phyloP scores from a whole-genome alignment of 2,329 filamentous ascomycete genomes.

The Ophiocordyceps australis region DNA sequence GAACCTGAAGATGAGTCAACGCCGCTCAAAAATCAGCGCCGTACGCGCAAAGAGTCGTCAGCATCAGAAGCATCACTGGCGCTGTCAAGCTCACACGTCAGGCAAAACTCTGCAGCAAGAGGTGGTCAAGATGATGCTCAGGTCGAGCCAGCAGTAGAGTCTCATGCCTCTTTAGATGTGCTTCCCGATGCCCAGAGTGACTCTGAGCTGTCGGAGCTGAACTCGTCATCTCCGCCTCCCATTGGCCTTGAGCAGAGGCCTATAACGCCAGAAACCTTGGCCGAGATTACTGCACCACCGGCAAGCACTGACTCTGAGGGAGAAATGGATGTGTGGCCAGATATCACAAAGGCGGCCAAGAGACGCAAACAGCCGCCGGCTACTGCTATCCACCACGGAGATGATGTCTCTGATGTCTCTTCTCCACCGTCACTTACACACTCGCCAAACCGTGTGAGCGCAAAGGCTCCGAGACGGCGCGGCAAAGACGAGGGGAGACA shows the following conservation, averaged over 20 bases:
- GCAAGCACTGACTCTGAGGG: constrained; percentile 31
- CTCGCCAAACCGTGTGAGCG: constrained; percentile 34
- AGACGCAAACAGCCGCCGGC: constrained; percentile 20
- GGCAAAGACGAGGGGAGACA: constrained; percentile 12
- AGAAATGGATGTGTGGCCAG: constrained; percentile 28
- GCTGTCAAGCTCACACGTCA: constrained; percentile 13
- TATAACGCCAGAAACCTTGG: constrained; percentile 25
- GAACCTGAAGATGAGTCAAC: constrained; percentile 51
- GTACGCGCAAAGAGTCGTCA: constrained; percentile 11
- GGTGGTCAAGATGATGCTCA: too few species aligned
- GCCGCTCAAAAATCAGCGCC: constrained; percentile 30
- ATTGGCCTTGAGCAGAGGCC: constrained; percentile 10
- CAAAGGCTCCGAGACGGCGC: constrained; percentile 8
- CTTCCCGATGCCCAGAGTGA: constrained; percentile 12
- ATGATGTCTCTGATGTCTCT: constrained; percentile 33
- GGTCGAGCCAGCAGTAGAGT: too few species aligned
- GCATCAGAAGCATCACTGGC: constrained; percentile 8
- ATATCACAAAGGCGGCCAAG: constrained; percentile 30
- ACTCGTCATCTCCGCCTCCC: constrained; percentile 15
- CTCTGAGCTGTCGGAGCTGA: constrained; percentile 17
- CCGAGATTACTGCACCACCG: constrained; percentile 34
- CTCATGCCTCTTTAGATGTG: constrained; percentile 2
- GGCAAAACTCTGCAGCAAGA: too few species aligned
- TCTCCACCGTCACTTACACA: constrained; percentile 50
- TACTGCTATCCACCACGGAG: constrained; percentile 19